Base-by-base conservation (phyloP, 2,329 filamentous ascomycete genomes). In the Conoideocrella luteorostrata region DNA sequence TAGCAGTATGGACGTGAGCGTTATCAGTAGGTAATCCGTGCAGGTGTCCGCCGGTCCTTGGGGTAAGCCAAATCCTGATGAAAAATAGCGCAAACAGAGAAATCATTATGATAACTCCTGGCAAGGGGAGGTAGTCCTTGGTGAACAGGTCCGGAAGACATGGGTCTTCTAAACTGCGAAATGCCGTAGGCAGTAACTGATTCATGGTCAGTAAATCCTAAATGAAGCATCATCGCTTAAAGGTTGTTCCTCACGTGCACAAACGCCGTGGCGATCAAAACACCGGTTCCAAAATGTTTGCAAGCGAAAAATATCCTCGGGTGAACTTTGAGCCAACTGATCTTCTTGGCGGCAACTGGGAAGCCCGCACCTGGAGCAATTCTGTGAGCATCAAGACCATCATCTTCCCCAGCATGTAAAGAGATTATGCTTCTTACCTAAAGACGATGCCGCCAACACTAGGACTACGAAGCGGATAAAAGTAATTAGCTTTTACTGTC, bases 241-340 rank as follows among this genome's bases (percentile, higher is more conserved):
- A 3, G 5, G 11, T 5, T 4, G 21, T 39, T 4, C 60, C 70
- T 52, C 54, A 80, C 71, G 70, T 87, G 83, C 17, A 86, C 82
- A 52, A 87, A 87, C 3, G 83, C 83, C 2, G 83, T 87, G 21
- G 83, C 82, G 45, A 87, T 76, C 29, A 87, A 68, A 15, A 87
- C 83, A 48, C 83, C 83, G 1, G 83, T 87, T 57, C 83, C 80
- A 50, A 84, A 83, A 53, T 81, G 77, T 52, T 81, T 81, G 62
- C 75, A 80, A 44, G 76, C 72, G 56, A 81, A 81, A 60, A 81
- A 80, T 24, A 77, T 56, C 50, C 68, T 72, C 2, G 72, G 64
- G 0, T 76, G 75, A 7, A 80, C 73, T 59, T 75, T 78, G 55
- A 81, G 62, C 71, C 74, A 76, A 43, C 62, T 72, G 52, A 80